A percentile compares a stretch with the other conserved stretches of the same genome.
phyloP scores from a whole-genome alignment of 1,139 yeast species.

The Groenewaldozyma sp. region DNA sequence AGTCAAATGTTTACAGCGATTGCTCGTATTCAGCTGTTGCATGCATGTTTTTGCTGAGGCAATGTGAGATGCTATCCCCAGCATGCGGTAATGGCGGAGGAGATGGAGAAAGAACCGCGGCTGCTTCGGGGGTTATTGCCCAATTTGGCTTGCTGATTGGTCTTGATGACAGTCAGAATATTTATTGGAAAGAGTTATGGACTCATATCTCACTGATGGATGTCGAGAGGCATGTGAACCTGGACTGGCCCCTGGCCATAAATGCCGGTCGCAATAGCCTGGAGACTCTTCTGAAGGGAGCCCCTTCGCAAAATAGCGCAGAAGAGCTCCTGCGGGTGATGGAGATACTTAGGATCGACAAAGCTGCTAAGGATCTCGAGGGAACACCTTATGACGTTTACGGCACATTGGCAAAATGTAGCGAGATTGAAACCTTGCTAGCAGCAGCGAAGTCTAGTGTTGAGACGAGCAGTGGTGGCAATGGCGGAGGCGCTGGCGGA shows the following conservation, averaged over 20 bases:
- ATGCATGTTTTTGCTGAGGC: neutral
- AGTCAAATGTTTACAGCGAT: neutral
- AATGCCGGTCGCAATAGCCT: neutral
- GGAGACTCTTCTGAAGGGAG: neutral
- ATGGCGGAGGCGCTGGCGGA: no score
- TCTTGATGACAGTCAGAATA: neutral
- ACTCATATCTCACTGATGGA: neutral
- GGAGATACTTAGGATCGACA: no score
- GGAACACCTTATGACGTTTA: no score
- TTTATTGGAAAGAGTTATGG: neutral
- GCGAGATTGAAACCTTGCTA: no score
- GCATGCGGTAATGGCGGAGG: neutral
- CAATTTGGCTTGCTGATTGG: neutral
- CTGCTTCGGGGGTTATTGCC: neutral
- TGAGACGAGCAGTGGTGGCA: no score
- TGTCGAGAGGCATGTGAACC: neutral
- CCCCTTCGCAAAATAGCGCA: no score
- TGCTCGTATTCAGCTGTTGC: neutral
- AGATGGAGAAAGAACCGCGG: neutral
- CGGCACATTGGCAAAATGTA: no score
- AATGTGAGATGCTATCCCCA: neutral
- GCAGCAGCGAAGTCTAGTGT: no score
- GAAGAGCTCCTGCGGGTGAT: no score
- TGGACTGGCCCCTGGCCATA: neutral
- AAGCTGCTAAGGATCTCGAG: no score